Conservation (phyloP, 1,284 basidiomycete genomes). For the Trametes hirsuta region DNA sequence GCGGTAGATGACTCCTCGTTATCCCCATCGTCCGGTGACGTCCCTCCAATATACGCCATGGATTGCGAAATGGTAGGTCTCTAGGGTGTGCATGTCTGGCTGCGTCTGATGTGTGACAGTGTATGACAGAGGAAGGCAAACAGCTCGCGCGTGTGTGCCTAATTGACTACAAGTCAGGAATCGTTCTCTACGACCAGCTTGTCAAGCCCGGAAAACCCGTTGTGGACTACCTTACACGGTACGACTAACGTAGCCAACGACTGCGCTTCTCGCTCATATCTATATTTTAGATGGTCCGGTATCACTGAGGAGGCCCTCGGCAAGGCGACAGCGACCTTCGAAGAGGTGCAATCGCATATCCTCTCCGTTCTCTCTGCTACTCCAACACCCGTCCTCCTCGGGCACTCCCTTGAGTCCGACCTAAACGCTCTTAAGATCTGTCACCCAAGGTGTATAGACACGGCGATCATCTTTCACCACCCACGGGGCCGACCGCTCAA, state of each 20-base stretch:
- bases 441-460: slow-evolving; percentile 88
- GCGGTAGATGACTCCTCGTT: slow-evolving; percentile 25
- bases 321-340: slow-evolving; percentile 72
- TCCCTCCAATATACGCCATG: slow-evolving; percentile 62
- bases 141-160: slow-evolving; percentile 85
- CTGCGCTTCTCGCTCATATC: not conserved
- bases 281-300: slow-evolving; percentile 75
- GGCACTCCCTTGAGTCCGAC: slow-evolving; percentile 93
- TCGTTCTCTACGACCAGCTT: slow-evolving; percentile 82
- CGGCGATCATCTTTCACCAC: slow-evolving; percentile 86
- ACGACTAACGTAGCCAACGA: slow-evolving; percentile 18
- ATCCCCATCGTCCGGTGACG: slow-evolving; percentile 35
- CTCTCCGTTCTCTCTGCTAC: slow-evolving; percentile 53
- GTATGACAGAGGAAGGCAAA: slow-evolving; percentile 84
- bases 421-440: slow-evolving; percentile 82
- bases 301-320: slow-evolving; percentile 78
- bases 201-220: slow-evolving; percentile 86
- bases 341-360: slow-evolving; percentile 75
- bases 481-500: slow-evolving; percentile 89
- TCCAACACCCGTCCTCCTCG: slow-evolving; percentile 84
- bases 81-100: not conserved
- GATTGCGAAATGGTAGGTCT: slow-evolving; percentile 92
- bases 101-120: slow-evolving; percentile 47
- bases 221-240: slow-evolving; percentile 87
- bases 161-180: slow-evolving; percentile 73